These are phyloP conservation scores for Anisodus acutangulus DNA, from an alignment of 257 asterid species.

Conservation along the genomic window DNA sequence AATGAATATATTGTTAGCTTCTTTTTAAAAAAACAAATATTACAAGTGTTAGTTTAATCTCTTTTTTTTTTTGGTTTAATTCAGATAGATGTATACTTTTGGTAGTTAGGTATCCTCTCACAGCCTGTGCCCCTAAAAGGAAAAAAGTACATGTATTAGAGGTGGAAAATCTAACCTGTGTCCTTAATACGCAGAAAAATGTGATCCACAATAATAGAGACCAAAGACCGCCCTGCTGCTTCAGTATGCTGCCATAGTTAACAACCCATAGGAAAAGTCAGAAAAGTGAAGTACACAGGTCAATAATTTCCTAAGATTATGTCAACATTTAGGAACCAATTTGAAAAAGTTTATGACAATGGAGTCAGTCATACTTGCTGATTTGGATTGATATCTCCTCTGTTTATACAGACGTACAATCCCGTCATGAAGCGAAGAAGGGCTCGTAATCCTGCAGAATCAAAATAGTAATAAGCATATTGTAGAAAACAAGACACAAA, in stretches of 20 bases:
- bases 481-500: conserved; percentile 26
- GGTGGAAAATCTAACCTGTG: conserved; percentile 66
- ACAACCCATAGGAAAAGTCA: not conserved
- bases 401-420: conserved; percentile 82
- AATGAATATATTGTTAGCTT: not conserved
- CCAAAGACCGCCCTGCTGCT: conserved; percentile 95
- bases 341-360: conserved; percentile 22
- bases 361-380: conserved; percentile 56
- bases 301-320: not conserved
- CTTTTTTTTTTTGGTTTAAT: not conserved
- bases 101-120: conserved; percentile 6
- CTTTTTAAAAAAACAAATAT: not conserved
- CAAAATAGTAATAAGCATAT: conserved; percentile 27
- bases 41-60: not conserved
- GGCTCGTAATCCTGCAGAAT: conserved; percentile 82
- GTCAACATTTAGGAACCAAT: conserved; percentile 19
- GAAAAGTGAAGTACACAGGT: conserved; percentile 16
- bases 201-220: conserved; percentile 87
- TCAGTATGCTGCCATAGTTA: conserved; percentile 66
- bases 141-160: conserved; percentile 29
- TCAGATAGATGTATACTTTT: conserved; percentile 18
- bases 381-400: conserved; percentile 91
- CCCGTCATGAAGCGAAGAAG: conserved; percentile 98
- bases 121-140: not conserved
- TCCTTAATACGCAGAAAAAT: conserved; percentile 93